Conservation (phyloP, 495 filamentous ascomycete genomes). For the Penicillium roqueforti region DNA sequence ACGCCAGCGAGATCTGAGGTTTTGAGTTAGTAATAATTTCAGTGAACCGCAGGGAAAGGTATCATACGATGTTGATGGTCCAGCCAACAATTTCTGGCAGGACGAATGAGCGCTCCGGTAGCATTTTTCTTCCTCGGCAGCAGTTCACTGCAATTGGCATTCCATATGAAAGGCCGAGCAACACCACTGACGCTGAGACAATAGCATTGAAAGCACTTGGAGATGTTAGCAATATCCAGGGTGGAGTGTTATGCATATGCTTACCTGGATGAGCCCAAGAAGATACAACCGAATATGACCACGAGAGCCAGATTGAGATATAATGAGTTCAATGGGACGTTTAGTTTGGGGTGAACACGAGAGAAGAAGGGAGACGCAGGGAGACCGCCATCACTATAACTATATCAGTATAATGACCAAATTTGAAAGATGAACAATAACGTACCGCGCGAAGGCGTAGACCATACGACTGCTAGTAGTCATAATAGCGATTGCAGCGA, state of each 20-base stretch:
- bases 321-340: constrained; percentile 66
- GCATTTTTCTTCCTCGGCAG: constrained; percentile 57
- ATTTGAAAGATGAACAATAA: not conserved
- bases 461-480: constrained; percentile 74
- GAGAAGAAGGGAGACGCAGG: constrained; percentile 63
- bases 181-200: constrained; percentile 64
- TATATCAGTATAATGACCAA: constrained; percentile 6
- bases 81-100: constrained; percentile 53
- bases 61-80: constrained; percentile 41
- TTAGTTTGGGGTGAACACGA: constrained; percentile 56
- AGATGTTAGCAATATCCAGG: not conserved
- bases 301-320: constrained; percentile 60
- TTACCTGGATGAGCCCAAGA: constrained; percentile 65
- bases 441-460: constrained; percentile 63
- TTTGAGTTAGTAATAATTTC: constrained; percentile 3
- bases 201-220: constrained; percentile 57
- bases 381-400: constrained; percentile 59
- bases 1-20: constrained; percentile 56
- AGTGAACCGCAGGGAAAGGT: not conserved
- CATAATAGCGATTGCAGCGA: constrained; percentile 68
- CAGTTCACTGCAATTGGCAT: constrained; percentile 68
- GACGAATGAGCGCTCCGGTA: constrained; percentile 60
- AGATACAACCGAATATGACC: constrained; percentile 67
- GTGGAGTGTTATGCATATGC: not conserved
- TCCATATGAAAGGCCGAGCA: constrained; percentile 67